A percentile compares a stretch with the other conserved stretches of the same genome.
phyloP scores from a whole-genome alignment of 2,329 filamentous ascomycete species.

The Diaporthe sp. region DNA sequence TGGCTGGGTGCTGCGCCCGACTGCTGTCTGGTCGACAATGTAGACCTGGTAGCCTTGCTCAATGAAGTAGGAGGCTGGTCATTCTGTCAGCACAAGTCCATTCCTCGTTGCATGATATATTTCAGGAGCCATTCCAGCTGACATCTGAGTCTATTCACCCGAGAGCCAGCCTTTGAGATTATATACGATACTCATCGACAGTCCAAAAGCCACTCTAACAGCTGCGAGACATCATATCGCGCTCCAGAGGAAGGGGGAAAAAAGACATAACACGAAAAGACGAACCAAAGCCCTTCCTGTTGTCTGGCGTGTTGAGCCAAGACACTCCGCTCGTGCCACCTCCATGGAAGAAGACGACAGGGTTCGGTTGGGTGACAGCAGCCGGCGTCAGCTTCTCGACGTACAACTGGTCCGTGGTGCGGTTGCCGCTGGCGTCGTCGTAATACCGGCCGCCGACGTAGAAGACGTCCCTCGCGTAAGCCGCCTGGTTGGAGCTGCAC shows the following conservation, averaged over 20 bases:
- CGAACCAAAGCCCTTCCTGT: slow-evolving; percentile 54
- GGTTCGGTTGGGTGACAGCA: slow-evolving; percentile 44
- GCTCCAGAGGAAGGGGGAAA: background rate
- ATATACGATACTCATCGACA: background rate
- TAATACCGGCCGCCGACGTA: slow-evolving; percentile 50
- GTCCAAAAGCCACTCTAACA: background rate
- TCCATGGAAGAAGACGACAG: slow-evolving; percentile 52
- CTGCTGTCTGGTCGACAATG: slow-evolving; percentile 55
- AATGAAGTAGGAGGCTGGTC: slow-evolving; percentile 54
- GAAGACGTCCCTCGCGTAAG: slow-evolving; percentile 46
- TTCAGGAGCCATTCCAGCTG: background rate
- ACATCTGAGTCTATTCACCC: background rate
- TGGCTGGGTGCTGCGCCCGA: slow-evolving; percentile 51
- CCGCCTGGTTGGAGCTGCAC: slow-evolving; percentile 39
- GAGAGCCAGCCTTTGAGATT: background rate
- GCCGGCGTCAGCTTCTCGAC: slow-evolving; percentile 51
- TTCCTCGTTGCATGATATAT: background rate
- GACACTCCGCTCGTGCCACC: slow-evolving; percentile 50
- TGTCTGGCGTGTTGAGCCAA: slow-evolving; percentile 57
- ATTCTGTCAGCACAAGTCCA: background rate
- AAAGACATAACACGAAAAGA: background rate
- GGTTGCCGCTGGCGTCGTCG: slow-evolving; percentile 44
- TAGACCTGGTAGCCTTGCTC: slow-evolving; percentile 57
- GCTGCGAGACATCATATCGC: background rate
- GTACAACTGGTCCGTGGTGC: slow-evolving; percentile 49